Evolutionary conservation across 2,329 filamentous ascomycete species (phyloP).

Genomic region (Arachnopeziza araneosa): DNA sequence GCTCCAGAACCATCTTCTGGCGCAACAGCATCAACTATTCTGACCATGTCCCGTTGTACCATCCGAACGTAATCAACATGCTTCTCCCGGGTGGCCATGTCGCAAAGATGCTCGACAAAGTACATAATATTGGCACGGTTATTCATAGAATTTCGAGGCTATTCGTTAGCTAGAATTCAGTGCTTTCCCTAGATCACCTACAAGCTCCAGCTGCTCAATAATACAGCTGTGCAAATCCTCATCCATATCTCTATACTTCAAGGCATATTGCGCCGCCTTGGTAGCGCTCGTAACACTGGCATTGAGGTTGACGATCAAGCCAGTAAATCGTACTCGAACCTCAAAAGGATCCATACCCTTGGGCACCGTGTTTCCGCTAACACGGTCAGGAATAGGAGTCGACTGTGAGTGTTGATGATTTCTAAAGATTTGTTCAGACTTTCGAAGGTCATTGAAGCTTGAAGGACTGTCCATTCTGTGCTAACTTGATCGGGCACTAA

Average conservation of each 20-base stretch:
- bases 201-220: constrained; percentile 85
- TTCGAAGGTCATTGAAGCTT: neutral
- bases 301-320: constrained; percentile 82
- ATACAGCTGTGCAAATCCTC: constrained; percentile 98
- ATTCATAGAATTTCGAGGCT: constrained; percentile 79
- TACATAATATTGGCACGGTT: constrained; percentile 98
- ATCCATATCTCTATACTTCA: constrained; percentile 90
- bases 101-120: constrained; percentile 93
- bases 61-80: constrained; percentile 82
- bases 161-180: neutral
- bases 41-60: constrained; percentile 89
- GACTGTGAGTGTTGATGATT: neutral
- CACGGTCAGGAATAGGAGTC: constrained; percentile 6
- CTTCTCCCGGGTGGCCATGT: constrained; percentile 54
- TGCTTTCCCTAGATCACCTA: constrained; percentile 35
- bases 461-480: neutral
- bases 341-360: constrained; percentile 71
- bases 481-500: neutral
- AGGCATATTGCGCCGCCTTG: constrained; percentile 90
- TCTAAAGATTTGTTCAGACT: neutral
- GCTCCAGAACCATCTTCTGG: constrained; percentile 81
- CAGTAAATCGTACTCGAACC: constrained; percentile 95
- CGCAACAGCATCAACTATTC: constrained; percentile 87
- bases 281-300: constrained; percentile 83
- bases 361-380: neutral